A percentile compares a stretch with the other conserved stretches of the same genome.
phyloP scores from a whole-genome alignment of 2,329 filamentous ascomycete genomes.

The Bipolaris cookei region DNA sequence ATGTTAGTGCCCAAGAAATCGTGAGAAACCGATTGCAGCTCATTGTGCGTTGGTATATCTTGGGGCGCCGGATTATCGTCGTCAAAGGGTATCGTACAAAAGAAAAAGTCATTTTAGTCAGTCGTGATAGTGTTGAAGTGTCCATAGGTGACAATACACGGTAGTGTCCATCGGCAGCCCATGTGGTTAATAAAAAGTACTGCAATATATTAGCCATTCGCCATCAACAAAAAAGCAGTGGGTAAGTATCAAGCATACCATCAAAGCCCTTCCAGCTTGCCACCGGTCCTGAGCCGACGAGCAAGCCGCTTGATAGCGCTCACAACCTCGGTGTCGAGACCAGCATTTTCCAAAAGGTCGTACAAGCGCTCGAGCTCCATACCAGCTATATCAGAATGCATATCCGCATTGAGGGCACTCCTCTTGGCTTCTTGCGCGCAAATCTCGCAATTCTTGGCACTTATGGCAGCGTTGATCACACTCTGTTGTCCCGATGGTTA shows the following conservation, averaged over 20 bases:
- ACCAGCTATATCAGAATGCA: conserved; percentile 19
- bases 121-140: neutral
- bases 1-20: neutral
- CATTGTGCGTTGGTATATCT: neutral
- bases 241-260: neutral
- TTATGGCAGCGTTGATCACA: conserved; percentile 28
- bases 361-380: conserved; percentile 19
- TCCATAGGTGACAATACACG: neutral
- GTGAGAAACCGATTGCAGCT: neutral
- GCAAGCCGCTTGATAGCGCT: conserved; percentile 16
- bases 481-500: conserved; percentile 28
- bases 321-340: conserved; percentile 21
- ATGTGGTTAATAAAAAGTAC: neutral
- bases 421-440: conserved; percentile 27
- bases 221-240: neutral
- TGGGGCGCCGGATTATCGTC: neutral
- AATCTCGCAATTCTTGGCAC: conserved; percentile 27
- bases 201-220: neutral
- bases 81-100: neutral
- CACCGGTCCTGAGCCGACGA: too few relatives aligned
- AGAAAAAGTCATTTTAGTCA: neutral
- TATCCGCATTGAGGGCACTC: conserved; percentile 31
- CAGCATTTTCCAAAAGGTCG: conserved; percentile 14
- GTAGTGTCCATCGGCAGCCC: neutral
- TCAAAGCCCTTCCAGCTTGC: neutral